These are phyloP conservation scores for Dryadomyces sulphureus DNA, from an alignment of 2,329 filamentous ascomycete species.

Conservation along the genomic window DNA sequence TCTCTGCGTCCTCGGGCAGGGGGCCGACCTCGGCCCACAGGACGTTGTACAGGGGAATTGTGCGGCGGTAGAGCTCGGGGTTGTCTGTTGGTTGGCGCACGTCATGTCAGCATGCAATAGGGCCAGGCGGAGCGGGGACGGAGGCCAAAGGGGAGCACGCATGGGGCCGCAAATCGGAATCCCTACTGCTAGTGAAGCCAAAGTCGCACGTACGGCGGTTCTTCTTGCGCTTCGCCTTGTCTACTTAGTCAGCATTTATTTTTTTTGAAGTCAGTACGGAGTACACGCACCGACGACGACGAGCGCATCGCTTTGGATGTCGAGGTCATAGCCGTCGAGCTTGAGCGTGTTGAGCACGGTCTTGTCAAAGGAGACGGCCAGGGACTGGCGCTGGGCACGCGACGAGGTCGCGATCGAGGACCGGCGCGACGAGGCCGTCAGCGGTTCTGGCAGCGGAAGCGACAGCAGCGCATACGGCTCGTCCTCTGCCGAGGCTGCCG, in stretches of 20 bases:
- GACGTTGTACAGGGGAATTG: constrained; percentile 66
- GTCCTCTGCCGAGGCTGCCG: too few relatives aligned
- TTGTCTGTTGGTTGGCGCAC: neutral
- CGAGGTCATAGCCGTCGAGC: constrained; percentile 11
- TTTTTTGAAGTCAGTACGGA: neutral
- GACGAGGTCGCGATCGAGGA: neutral
- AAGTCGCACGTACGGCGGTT: constrained; percentile 9
- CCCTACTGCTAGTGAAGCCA: constrained; percentile 2
- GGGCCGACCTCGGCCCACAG: constrained; percentile 56
- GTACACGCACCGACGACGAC: constrained; percentile 7
- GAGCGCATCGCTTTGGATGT: constrained; percentile 9
- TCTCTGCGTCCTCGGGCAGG: constrained; percentile 26
- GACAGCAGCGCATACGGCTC: too few relatives aligned
- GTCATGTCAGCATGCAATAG: neutral
- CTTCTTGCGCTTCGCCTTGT: constrained; percentile 12
- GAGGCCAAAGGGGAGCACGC: neutral
- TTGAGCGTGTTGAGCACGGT: constrained; percentile 11
- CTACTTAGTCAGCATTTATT: neutral
- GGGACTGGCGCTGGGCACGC: constrained; percentile 7
- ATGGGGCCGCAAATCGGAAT: neutral
- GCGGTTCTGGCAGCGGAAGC: neutral
- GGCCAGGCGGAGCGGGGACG: neutral
- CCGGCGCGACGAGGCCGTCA: neutral
- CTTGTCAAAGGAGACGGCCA: constrained; percentile 13
- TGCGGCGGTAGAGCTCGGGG: constrained; percentile 5